phyloP scores from a whole-genome alignment of 305 asterid species.

The Euphrasia arctica region DNA sequence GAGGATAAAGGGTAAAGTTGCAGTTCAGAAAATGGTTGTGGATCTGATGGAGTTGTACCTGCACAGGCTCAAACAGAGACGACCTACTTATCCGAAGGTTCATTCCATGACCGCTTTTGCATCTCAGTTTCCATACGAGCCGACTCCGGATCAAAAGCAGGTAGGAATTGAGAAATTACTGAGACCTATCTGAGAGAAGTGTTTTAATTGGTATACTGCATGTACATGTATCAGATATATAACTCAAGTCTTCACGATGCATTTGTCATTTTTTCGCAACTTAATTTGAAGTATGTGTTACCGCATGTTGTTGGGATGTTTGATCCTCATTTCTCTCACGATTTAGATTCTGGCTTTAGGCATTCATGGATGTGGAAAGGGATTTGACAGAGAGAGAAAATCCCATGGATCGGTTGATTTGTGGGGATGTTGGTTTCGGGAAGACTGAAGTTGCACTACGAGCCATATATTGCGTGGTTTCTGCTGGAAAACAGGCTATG shows the following conservation, averaged over 20 bases:
- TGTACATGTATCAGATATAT: slow-evolving; percentile 17
- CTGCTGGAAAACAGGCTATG: slow-evolving; percentile 94
- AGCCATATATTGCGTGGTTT: slow-evolving; percentile 90
- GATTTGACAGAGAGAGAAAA: slow-evolving; percentile 91
- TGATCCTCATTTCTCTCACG: slow-evolving; percentile 39
- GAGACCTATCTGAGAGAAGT: slow-evolving; percentile 18
- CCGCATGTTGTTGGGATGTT: slow-evolving; percentile 21
- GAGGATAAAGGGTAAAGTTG: slow-evolving; percentile 93
- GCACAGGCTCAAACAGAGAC: slow-evolving; percentile 86
- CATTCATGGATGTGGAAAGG: slow-evolving; percentile 84
- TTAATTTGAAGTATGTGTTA: not conserved
- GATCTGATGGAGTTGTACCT: slow-evolving; percentile 95
- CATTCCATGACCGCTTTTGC: slow-evolving; percentile 65
- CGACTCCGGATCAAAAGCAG: slow-evolving; percentile 93
- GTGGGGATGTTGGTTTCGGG: slow-evolving; percentile 99
- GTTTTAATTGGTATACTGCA: slow-evolving; percentile 15
- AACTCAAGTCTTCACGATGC: not conserved
- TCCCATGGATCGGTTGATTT: slow-evolving; percentile 94
- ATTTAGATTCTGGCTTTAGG: slow-evolving; percentile 58
- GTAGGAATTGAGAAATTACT: slow-evolving; percentile 31
- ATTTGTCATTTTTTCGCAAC: not conserved
- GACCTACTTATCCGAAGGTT: slow-evolving; percentile 77
- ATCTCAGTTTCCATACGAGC: slow-evolving; percentile 72
- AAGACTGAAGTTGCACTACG: slow-evolving; percentile 98
- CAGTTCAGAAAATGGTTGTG: slow-evolving; percentile 96